phyloP scores from a whole-genome alignment of 1,139 yeast species.

The Saccharomyces hybrid region DNA sequence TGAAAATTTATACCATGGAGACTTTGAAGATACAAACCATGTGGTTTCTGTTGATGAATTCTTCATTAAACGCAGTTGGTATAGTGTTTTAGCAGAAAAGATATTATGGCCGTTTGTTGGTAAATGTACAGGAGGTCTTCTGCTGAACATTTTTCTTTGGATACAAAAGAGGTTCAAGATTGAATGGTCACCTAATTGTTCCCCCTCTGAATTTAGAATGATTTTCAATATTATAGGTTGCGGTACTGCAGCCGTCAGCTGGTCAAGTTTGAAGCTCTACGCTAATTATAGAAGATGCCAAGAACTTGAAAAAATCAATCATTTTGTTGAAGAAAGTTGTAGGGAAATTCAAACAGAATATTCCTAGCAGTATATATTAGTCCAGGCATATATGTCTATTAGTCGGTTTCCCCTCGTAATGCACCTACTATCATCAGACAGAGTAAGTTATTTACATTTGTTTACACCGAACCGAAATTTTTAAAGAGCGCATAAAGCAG shows the following conservation, averaged over 20 bases:
- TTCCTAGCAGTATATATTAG: neutral
- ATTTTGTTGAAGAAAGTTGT: neutral
- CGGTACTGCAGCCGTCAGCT: constrained; percentile 1
- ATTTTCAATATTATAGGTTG: constrained; percentile 33
- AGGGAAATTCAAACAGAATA: neutral
- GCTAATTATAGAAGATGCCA: neutral
- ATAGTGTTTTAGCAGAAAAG: constrained; percentile 5
- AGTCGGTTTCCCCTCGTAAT: too few relatives aligned
- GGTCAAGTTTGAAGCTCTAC: neutral
- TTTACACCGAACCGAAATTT: neutral
- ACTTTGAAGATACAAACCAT: neutral
- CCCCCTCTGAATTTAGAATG: constrained; percentile 18
- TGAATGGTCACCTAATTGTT: constrained; percentile 3
- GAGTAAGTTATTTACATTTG: neutral
- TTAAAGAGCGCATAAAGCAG: neutral
- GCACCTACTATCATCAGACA: too few relatives aligned
- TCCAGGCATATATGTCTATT: neutral
- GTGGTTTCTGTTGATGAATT: neutral
- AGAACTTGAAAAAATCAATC: neutral
- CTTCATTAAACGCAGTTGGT: constrained; percentile 15
- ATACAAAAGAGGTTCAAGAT: constrained; percentile 1
- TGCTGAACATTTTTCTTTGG: neutral
- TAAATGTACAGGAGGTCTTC: constrained; percentile 3
- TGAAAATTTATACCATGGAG: neutral
- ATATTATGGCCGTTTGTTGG: constrained; percentile 10